Percentiles rank a stretch among this genome's conserved stretches.
These are phyloP conservation scores for Epichloe festucae DNA, from an alignment of 2,329 filamentous ascomycete species.

Conservation along the genomic window DNA sequence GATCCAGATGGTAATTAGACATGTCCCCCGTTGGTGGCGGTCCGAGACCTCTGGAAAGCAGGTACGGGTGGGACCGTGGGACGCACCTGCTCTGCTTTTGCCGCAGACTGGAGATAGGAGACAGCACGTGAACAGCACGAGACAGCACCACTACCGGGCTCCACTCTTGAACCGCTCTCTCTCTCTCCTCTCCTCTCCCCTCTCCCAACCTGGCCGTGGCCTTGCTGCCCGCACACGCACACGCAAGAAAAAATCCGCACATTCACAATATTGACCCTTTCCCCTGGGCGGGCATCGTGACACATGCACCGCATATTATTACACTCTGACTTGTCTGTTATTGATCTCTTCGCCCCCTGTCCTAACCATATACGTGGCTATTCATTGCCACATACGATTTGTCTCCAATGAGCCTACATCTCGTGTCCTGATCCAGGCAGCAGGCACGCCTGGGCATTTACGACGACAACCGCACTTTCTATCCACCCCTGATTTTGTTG, in stretches of 20 bases:
- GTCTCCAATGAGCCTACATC: neutral
- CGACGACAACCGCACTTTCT: neutral
- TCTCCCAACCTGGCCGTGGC: neutral
- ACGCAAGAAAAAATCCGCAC: too few species aligned
- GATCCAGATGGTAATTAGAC: neutral
- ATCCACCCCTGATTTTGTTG: neutral
- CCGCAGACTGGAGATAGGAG: neutral
- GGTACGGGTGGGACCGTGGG: neutral
- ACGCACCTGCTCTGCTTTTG: neutral
- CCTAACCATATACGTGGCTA: neutral
- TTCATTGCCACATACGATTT: neutral
- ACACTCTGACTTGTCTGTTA: neutral
- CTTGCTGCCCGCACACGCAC: neutral
- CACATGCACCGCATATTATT: neutral
- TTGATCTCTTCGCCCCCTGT: neutral
- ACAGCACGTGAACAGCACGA: neutral
- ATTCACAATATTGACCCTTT: too few species aligned
- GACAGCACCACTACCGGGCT: neutral
- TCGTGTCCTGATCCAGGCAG: neutral
- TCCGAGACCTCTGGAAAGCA: neutral
- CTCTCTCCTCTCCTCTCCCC: neutral
- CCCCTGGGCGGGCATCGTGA: neutral
- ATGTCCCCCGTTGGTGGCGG: neutral
- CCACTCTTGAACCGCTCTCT: neutral
- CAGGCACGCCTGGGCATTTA: conserved; percentile 1